Conservation (phyloP, 495 filamentous ascomycete species). For the Tuber aestivum region DNA sequence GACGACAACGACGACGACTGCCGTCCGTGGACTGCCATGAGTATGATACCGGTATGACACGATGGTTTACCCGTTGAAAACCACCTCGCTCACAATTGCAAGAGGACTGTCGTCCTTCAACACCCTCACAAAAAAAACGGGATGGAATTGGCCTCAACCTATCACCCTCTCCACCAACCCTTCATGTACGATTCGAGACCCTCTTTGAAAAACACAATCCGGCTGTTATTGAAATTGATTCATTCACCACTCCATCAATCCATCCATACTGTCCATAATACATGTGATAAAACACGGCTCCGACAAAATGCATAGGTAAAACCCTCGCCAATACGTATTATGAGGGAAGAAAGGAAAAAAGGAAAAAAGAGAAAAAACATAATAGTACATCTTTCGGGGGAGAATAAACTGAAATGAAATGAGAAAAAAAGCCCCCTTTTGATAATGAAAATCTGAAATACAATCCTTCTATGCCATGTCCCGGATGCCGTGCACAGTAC, state of each 20-base stretch:
- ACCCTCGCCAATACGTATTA: neutral
- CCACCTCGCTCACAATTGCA: neutral
- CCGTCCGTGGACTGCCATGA: too few species aligned
- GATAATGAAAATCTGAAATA: constrained; percentile 6
- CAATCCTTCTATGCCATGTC: neutral
- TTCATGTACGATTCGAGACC: neutral
- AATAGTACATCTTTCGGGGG: constrained; percentile 7
- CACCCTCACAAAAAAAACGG: neutral
- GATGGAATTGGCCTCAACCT: neutral
- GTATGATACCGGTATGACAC: too few species aligned
- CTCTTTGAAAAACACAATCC: neutral
- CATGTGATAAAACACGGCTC: constrained; percentile 5
- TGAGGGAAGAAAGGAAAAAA: too few species aligned
- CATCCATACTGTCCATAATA: neutral
- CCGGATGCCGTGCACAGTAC: neutral
- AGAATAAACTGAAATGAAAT: neutral
- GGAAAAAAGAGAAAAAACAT: constrained; percentile 3
- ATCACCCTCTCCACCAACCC: neutral
- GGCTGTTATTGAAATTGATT: neutral
- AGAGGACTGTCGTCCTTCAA: neutral
- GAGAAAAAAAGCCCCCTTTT: neutral
- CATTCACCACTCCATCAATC: neutral
- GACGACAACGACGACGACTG: neutral
- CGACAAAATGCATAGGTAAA: neutral
- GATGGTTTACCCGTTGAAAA: neutral